Evolutionary conservation across 108 stramenopile genomes (phyloP).

Genomic region (Nitzschia sp.): DNA sequence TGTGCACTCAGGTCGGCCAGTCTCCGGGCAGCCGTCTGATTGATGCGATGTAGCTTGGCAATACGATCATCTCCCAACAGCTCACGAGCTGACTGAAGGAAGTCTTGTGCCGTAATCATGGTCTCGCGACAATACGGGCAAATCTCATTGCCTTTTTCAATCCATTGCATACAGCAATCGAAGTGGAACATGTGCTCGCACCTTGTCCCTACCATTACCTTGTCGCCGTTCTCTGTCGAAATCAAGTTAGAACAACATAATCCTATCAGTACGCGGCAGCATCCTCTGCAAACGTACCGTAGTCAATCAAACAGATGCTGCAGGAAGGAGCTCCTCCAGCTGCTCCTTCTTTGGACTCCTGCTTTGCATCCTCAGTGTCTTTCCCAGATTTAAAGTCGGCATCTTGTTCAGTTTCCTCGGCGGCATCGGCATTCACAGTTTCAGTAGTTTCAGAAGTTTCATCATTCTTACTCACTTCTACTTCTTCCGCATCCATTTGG

Average conservation of each 20-base stretch:
- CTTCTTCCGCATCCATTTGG: not conserved
- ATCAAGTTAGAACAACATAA: not conserved
- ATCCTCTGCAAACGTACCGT: constrained; percentile 14
- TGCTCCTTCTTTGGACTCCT: not conserved
- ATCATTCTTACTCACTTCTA: not conserved
- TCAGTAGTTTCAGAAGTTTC: not conserved
- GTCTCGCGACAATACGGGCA: constrained; percentile 42
- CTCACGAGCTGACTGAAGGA: constrained; percentile 12
- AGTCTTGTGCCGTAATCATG: constrained; percentile 34
- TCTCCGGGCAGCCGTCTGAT: constrained; percentile 17
- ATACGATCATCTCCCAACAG: constrained; percentile 24
- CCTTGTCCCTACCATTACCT: constrained; percentile 16
- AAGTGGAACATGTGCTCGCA: constrained; percentile 38
- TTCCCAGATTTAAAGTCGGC: no score
- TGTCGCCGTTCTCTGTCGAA: constrained; percentile 26
- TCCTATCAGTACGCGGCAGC: no score
- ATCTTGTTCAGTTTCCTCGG: not conserved
- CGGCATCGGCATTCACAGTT: not conserved
- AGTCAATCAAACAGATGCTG: constrained; percentile 22
- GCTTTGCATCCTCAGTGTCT: not conserved
- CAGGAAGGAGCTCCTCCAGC: constrained; percentile 7
- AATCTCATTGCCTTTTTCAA: constrained; percentile 26
- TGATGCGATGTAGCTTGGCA: constrained; percentile 10
- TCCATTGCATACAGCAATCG: constrained; percentile 41
- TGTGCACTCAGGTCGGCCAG: constrained; percentile 3